Evolutionary conservation across 768 basidiomycete genomes (phyloP), one percentile per base, ranked within the genome.

Genomic region (Serendipita sp.): DNA sequence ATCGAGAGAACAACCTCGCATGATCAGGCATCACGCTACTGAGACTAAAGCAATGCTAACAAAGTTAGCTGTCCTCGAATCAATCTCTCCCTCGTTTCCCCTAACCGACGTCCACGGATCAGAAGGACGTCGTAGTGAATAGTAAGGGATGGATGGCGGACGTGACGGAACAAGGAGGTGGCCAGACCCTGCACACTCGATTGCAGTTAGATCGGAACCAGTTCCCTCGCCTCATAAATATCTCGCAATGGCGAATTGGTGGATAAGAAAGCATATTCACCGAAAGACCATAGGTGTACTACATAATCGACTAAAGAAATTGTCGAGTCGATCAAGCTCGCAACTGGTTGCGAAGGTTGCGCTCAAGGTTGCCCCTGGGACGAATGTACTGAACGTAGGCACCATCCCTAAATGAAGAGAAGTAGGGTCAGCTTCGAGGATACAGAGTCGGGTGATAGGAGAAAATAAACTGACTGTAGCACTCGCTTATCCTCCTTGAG

Each of bases 341-440:
- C 66, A 90, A 82, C 73, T 89, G 90, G 67, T 82, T 85, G 65
- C 86, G 83, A 62, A 96, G 79, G 80, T 96, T 95, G 71, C 79
- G 68, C 77, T 91, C 86, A 64, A 95, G 79, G 61, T 82, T 81
- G 65, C 93, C 93, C 79, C 85, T 88, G 64, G 88, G 85, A 68
- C 85, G 82, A 75, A 96, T 91, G 77, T 87, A 95, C 75, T 94
- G 85, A 60, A 96, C 87, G 73, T 96, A 96, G 9, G 92, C 90
- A 66, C 94, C 94, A 76, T 95, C 93, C 81, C 86, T 88, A 69
- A 9, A 66, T 38, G 38, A 51, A 50, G 28, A 45, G 11, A 22
- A 69, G 43, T 26, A 50, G 41, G 16, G 42, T 14, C n/a, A 17
- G 11, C 13, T 53, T 61, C 30, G 20, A 45, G 58, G 7, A 24